A percentile compares a stretch with the other conserved stretches of the same genome.
Conservation (phyloP, 345 rosid species). For the Arabis alpina region DNA sequence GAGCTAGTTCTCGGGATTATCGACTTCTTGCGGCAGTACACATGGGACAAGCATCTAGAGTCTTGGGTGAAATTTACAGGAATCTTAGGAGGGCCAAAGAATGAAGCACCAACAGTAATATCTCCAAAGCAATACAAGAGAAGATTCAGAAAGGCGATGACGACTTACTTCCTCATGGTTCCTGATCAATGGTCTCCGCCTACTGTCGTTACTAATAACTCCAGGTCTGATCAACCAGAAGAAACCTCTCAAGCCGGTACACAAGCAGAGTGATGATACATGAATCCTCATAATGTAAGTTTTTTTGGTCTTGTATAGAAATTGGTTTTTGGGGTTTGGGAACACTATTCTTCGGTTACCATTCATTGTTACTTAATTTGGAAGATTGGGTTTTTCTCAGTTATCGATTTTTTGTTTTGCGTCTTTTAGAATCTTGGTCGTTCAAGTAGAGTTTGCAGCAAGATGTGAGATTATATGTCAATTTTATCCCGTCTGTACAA, state of each 20-base stretch:
- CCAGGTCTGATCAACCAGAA: slow-evolving; percentile 65
- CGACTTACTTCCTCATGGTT: slow-evolving; percentile 88
- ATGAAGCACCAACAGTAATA: slow-evolving; percentile 81
- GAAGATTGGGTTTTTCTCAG: slow-evolving; percentile 28
- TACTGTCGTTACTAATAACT: slow-evolving; percentile 49
- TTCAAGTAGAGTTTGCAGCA: slow-evolving; percentile 31
- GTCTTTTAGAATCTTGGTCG: slow-evolving; percentile 40
- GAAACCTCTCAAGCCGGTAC: slow-evolving; percentile 56
- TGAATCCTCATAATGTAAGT: slow-evolving; percentile 19
- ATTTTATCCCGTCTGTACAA: slow-evolving; percentile 52
- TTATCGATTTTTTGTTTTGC: slow-evolving; percentile 25
- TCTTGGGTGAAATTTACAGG: slow-evolving; percentile 94
- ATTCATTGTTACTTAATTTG: slow-evolving; percentile 20
- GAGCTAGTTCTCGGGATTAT: slow-evolving; percentile 92
- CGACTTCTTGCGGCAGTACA: slow-evolving; percentile 96
- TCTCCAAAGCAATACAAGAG: slow-evolving; percentile 97
- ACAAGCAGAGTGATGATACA: slow-evolving; percentile 44
- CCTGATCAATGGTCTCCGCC: slow-evolving; percentile 98
- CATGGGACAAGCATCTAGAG: slow-evolving; percentile 98
- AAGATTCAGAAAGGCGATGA: slow-evolving; percentile 96
- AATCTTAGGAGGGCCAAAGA: slow-evolving; percentile 89
- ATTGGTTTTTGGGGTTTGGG: slow-evolving; percentile 27
- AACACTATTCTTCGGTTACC: slow-evolving; percentile 48
- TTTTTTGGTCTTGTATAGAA: slow-evolving; percentile 33
- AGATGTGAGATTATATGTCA: slow-evolving; percentile 57